These are phyloP conservation scores for Gelatoporia subvermispora DNA, from an alignment of 768 basidiomycete species.

Conservation along the genomic window DNA sequence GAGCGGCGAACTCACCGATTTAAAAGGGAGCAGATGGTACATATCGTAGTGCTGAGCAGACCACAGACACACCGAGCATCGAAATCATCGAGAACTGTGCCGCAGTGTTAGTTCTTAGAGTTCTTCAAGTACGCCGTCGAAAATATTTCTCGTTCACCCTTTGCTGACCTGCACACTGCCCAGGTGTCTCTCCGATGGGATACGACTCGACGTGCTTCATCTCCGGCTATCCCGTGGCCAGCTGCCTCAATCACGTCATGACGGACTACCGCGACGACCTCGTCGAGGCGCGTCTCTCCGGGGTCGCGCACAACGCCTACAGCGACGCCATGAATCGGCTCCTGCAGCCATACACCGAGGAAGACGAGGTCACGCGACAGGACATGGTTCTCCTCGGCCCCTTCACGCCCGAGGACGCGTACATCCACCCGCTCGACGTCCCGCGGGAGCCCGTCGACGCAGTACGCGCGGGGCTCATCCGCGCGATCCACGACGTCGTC, in stretches of 20 bases:
- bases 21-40: too few species aligned
- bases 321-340: not conserved
- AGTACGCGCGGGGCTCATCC: not conserved
- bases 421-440: not conserved
- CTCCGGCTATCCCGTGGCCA: not conserved
- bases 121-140: not conserved
- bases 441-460: not conserved
- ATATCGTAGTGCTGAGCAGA: too few species aligned
- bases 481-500: not conserved
- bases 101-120: not conserved
- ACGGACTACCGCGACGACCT: not conserved
- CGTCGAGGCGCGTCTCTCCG: not conserved
- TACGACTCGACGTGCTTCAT: not conserved
- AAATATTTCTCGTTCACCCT: not conserved
- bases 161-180: too few species aligned
- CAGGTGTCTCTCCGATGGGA: not conserved
- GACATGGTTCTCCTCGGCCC: not conserved
- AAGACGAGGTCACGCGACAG: not conserved
- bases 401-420: not conserved
- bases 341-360: not conserved
- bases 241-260: not conserved
- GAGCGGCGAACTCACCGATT: too few species aligned
- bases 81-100: too few species aligned
- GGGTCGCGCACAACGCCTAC: too few species aligned
- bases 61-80: too few species aligned